Conservation (phyloP, 2,329 filamentous ascomycete genomes). For the Penicillium sp. region DNA sequence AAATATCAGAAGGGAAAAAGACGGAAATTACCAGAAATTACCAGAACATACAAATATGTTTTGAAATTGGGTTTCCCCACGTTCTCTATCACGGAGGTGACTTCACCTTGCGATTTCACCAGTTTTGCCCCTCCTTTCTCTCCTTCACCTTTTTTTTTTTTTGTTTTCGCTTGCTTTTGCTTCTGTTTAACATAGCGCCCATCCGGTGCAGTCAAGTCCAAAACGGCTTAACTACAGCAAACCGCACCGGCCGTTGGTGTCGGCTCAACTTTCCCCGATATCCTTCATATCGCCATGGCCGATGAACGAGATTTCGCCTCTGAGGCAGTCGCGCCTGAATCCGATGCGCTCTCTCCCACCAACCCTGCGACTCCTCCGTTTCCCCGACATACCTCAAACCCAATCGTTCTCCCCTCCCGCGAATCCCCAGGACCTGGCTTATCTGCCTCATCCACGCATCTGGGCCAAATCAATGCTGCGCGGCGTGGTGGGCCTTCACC, state of each 20-base stretch:
- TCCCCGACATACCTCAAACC: constrained; percentile 19
- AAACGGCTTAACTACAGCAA: constrained; percentile 16
- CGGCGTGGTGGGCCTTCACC: constrained; percentile 44
- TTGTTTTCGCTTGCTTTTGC: not conserved
- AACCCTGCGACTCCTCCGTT: constrained; percentile 34
- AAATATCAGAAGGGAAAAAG: not conserved
- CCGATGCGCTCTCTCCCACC: constrained; percentile 48
- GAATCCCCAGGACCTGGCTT: constrained; percentile 48
- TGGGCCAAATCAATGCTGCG: constrained; percentile 71
- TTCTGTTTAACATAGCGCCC: not conserved
- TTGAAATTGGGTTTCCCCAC: constrained; percentile 3
- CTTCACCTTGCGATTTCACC: constrained; percentile 9
- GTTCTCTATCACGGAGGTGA: constrained; percentile 9
- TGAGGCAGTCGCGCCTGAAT: constrained; percentile 4
- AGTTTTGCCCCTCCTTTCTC: constrained; percentile 11
- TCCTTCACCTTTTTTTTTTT: not conserved
- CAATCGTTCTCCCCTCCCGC: constrained; percentile 27
- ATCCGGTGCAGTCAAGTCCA: not conserved
- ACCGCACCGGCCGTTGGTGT: constrained; percentile 23
- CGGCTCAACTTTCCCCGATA: constrained; percentile 10
- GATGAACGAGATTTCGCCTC: constrained; percentile 16
- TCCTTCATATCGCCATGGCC: constrained; percentile 8
- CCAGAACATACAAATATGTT: not conserved
- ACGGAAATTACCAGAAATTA: not conserved
- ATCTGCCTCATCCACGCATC: constrained; percentile 78